Evolutionary conservation across 768 basidiomycete species (phyloP), one percentile per base, ranked within the genome.

Genomic region (Amanita subjunquillea): DNA sequence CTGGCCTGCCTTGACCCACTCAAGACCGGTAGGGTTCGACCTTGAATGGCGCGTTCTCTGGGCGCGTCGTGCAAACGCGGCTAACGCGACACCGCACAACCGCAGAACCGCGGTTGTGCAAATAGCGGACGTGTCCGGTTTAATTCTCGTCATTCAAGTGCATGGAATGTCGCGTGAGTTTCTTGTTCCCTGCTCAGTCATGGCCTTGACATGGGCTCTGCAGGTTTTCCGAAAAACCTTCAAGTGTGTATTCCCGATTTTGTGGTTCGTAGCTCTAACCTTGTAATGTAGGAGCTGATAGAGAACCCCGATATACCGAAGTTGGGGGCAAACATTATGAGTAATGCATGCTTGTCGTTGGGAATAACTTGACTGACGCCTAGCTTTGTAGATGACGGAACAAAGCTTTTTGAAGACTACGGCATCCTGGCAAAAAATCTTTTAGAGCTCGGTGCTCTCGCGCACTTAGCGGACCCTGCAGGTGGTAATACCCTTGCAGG

Each of bases 321-420:
- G 48, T 43, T 69, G 17, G 68, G 68, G 1, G 68, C 60, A 7
- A 70, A 69, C 47, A 67, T 70, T 32, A 25, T 65, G 36, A 65
- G 69, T 70, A 12, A 23, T 30, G 36, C 6, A 39, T 42, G 61
- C 51, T 22, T 23, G 12, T 7, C 10, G 23, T 43, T 6, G n/a
- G 34, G 9, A 29, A 36, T 17, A 48, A 15, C 15, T 30, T 5
- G 5, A 3, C 40, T 17, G 29, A 40, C 17, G 38, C 39, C 56
- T n/a, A 32, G 15, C 15, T 6, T 34, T 37, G 30, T 50, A 71
- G 70, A 64, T 50, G 71, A 72, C 44, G 71, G 67, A 12, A 65
- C 59, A 51, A 72, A 72, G 50, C 57, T 71, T 2, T 70, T 68
- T 51, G 56, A 63, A 27, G 70, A 72, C 53, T 70, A 69, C 54